Conservation (phyloP, 2,329 filamentous ascomycete species). For the Sphaceloma murrayae region DNA sequence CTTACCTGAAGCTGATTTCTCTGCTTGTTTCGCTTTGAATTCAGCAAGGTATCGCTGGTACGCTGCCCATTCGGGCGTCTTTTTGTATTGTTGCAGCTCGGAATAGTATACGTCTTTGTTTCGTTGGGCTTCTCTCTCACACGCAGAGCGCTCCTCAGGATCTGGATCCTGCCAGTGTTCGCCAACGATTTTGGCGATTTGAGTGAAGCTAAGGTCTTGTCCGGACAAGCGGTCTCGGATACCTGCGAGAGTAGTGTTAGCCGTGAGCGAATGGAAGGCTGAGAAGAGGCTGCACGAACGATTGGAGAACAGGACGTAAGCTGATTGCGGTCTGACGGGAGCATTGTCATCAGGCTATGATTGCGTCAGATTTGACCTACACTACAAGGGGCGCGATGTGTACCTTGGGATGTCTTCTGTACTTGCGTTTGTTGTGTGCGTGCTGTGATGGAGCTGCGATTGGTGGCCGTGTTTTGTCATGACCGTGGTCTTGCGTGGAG, state of each 20-base stretch:
- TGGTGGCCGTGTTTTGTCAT: too few relatives aligned
- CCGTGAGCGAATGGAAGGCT: neutral
- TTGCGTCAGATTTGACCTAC: too few relatives aligned
- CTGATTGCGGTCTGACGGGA: conserved; percentile 69
- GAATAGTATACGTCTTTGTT: conserved; percentile 69
- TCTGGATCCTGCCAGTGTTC: conserved; percentile 70
- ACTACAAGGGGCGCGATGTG: conserved; percentile 22
- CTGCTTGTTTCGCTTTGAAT: conserved; percentile 61
- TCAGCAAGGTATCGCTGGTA: conserved; percentile 63
- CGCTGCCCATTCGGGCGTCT: conserved; percentile 57
- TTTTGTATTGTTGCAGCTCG: conserved; percentile 67
- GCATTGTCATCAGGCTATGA: conserved; percentile 66
- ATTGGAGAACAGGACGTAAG: conserved; percentile 79
- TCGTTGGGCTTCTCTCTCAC: conserved; percentile 59
- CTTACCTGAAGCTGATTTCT: neutral
- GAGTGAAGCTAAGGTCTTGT: conserved; percentile 67
- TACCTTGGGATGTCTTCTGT: conserved; percentile 68
- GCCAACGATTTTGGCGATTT: conserved; percentile 73
- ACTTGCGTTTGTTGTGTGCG: conserved; percentile 78
- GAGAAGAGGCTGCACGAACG: conserved; percentile 57
- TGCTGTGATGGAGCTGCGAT: too few relatives aligned
- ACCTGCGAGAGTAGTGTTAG: conserved; percentile 37
- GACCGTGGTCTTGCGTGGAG: too few relatives aligned
- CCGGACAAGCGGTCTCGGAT: conserved; percentile 70
- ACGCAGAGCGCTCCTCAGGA: conserved; percentile 58